A percentile compares a stretch with the other conserved stretches of the same genome.
Conservation (phyloP, 179 eudicot genomes). For the Spinacia oleracea region DNA sequence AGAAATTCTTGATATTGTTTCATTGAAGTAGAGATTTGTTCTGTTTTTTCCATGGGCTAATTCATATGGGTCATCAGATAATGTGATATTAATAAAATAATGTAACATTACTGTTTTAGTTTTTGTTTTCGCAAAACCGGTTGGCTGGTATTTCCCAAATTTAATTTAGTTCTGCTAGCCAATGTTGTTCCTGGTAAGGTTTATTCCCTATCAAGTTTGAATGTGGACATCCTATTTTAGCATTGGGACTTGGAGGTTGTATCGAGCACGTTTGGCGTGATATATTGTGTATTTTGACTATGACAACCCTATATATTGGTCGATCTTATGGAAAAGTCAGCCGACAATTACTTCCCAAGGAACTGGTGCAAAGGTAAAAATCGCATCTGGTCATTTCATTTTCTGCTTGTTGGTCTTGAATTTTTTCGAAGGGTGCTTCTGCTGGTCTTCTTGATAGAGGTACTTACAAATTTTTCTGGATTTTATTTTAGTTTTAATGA, state of each 20-base stretch:
- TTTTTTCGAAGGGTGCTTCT: no score
- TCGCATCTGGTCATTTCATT: conserved; percentile 10
- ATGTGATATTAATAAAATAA: no score
- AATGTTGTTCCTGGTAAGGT: not conserved
- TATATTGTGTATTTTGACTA: conserved; percentile 84
- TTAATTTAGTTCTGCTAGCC: not conserved
- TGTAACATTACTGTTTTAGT: not conserved
- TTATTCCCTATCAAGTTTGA: not conserved
- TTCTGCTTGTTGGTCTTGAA: conserved; percentile 3
- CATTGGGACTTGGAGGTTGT: conserved; percentile 86
- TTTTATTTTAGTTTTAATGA: no score
- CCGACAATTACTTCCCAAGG: conserved; percentile 82
- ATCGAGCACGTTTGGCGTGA: conserved; percentile 96
- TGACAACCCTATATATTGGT: conserved; percentile 75
- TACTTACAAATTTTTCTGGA: no score
- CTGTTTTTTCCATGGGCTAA: not conserved
- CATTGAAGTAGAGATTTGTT: not conserved
- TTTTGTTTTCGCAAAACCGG: not conserved
- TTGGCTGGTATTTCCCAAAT: not conserved
- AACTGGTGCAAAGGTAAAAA: conserved; percentile 67
- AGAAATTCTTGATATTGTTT: not conserved
- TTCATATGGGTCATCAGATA: not conserved
- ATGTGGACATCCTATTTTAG: conserved; percentile 40
- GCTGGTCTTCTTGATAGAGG: no score
- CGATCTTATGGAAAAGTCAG: conserved; percentile 97